Evolutionary conservation across 2,329 filamentous ascomycete species (phyloP), one percentile per base, ranked within the genome.

Genomic region (Ophiostoma sp.): DNA sequence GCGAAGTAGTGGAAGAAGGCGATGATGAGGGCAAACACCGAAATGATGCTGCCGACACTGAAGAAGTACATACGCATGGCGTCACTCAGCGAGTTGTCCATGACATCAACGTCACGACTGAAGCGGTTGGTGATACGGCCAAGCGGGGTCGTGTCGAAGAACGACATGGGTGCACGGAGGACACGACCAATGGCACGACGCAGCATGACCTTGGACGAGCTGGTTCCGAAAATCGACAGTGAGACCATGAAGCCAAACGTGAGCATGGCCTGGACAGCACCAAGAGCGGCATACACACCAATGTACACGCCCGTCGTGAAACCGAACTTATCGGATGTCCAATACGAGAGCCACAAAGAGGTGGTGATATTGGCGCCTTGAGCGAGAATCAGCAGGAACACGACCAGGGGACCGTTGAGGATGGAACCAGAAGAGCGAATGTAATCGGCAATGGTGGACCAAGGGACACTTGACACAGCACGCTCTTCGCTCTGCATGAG

Each of bases 121-220:
- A 98, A 98, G 19, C 96, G 93, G 81, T 98, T 98, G 28, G 94
- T 97, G 80, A 98, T 98, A 50, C 95, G 92, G 25, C 96, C 96
- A 0, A 98, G 87, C 0, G 96, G 96, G 0, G 96, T 98, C 0
- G 96, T 98, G 78, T 99, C 96, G 83, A 98, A 98, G 84, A 98
- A 98, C 4, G 93, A 92, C 94, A 91, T 91, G n/a, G 89, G 89
- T 2, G 89, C 89, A 33, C 89, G 85, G n/a, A 91, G 83, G 0
- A 96, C 93, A 19, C 93, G 88, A 9, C 87, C 89, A 78, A 98
- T 93, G 7, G 96, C 95, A 48, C 89, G 86, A 39, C 92, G 89
- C 69, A 98, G 87, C 89, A 98, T 94, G 52, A 87, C 86, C 81
- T 92, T 95, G 79, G 93, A 96, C 5, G 95, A 89, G 25, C 88